Conservation (phyloP, 495 filamentous ascomycete species). For the Tuber umbilicatum region DNA sequence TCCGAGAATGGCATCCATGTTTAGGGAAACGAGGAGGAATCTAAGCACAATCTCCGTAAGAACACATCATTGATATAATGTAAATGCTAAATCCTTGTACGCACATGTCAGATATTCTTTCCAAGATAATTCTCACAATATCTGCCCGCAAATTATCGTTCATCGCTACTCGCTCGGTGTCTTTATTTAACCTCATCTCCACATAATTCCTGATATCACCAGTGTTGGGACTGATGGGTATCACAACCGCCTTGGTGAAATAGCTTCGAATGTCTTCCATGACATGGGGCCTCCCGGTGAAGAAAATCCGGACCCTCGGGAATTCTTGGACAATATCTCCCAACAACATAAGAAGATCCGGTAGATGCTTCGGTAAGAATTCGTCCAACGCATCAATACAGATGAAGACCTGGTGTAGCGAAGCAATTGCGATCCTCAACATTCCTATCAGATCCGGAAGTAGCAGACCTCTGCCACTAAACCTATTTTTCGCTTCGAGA, state of each 20-base stretch:
- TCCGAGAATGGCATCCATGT: too few species aligned
- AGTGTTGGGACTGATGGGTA: not conserved
- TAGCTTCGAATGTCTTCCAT: too few species aligned
- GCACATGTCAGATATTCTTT: too few species aligned
- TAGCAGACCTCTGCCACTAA: not conserved
- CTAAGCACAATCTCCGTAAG: too few species aligned
- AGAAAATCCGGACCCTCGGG: not conserved
- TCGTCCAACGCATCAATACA: not conserved
- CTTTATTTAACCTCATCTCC: not conserved
- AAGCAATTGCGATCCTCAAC: not conserved
- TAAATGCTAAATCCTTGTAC: too few species aligned
- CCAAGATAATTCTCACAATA: not conserved
- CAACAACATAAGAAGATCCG: not conserved
- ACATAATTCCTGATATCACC: not conserved
- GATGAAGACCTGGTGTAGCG: not conserved
- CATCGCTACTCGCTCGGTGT: not conserved
- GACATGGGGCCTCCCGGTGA: not conserved
- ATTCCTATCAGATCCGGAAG: not conserved
- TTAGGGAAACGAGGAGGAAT: too few species aligned
- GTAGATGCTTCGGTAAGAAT: not conserved
- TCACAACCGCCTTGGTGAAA: not conserved
- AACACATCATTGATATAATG: too few species aligned
- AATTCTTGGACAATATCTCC: not conserved
- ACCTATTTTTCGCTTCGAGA: not conserved
- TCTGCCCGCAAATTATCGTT: not conserved